phyloP scores from a whole-genome alignment of 192 early-diverging fungal species.

The Coemansia sp. region DNA sequence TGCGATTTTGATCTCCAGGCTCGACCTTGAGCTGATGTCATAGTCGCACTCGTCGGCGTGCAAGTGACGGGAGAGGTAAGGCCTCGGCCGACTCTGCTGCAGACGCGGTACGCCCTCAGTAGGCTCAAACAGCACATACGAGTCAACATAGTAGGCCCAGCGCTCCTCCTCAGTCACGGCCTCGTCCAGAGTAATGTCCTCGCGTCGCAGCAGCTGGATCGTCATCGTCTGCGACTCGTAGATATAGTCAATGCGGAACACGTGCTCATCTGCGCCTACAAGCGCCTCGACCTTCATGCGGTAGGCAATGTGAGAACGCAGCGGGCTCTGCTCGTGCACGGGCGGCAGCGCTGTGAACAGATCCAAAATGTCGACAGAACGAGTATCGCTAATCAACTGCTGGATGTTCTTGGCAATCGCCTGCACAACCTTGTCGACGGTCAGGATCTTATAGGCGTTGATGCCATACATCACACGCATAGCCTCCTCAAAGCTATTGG shows the following conservation, averaged over 20 bases:
- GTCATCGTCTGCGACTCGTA: constrained; percentile 66
- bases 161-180: constrained; percentile 85
- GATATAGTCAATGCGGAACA: constrained; percentile 78
- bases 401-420: constrained; percentile 80
- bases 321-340: constrained; percentile 56
- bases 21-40: constrained; percentile 69
- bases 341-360: constrained; percentile 63
- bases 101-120: constrained; percentile 73
- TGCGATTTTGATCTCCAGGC: constrained; percentile 95
- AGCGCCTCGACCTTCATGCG: constrained; percentile 71
- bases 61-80: constrained; percentile 69
- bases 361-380: constrained; percentile 63
- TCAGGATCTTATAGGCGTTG: constrained; percentile 86
- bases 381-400: constrained; percentile 65
- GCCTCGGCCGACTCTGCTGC: constrained; percentile 57
- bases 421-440: constrained; percentile 86
- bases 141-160: constrained; percentile 95
- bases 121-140: constrained; percentile 85
- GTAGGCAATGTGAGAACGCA: constrained; percentile 70
- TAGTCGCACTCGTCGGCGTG: constrained; percentile 57
- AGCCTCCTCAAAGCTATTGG: constrained; percentile 82
- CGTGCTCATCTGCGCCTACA: constrained; percentile 75
- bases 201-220: constrained; percentile 85
- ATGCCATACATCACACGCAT: constrained; percentile 85
- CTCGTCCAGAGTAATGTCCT: constrained; percentile 82